Conservation (phyloP, 1,139 yeast genomes). For the Candida tetrigidarum region DNA sequence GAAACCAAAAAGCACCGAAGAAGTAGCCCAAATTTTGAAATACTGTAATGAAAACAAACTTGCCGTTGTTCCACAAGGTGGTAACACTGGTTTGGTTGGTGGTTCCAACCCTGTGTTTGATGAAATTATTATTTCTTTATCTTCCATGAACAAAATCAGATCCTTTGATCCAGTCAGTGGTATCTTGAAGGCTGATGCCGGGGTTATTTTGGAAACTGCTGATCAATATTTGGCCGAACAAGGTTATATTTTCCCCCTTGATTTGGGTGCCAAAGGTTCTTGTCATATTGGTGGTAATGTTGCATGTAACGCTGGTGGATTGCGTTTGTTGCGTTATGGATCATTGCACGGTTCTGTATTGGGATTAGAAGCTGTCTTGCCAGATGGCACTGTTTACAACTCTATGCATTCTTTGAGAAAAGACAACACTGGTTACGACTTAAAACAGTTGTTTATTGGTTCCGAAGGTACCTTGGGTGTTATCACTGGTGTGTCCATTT, state of each 20-base stretch:
- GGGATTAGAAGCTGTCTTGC: constrained; percentile 89
- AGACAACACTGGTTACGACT: constrained; percentile 93
- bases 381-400: constrained; percentile 83
- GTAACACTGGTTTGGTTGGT: constrained; percentile 96
- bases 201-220: constrained; percentile 85
- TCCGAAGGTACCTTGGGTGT: constrained; percentile 92
- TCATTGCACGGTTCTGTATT: constrained; percentile 91
- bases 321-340: constrained; percentile 86
- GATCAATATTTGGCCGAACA: constrained; percentile 77
- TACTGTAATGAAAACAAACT: constrained; percentile 79
- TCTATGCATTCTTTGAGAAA: constrained; percentile 85
- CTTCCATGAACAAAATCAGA: constrained; percentile 77
- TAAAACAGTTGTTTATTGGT: constrained; percentile 91
- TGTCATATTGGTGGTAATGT: constrained; percentile 97
- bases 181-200: constrained; percentile 87
- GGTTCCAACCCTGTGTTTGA: constrained; percentile 95
- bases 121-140: constrained; percentile 76
- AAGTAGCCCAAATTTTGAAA: constrained; percentile 74
- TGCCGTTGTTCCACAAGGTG: constrained; percentile 97
- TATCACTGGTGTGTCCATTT: constrained; percentile 85
- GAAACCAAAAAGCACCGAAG: constrained; percentile 83
- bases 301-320: constrained; percentile 97
- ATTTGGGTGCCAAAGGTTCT: constrained; percentile 96
- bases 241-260: constrained; percentile 92
- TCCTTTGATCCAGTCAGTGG: constrained; percentile 86